phyloP scores from a whole-genome alignment of 768 basidiomycete genomes.

The Rhodotorula babjevae region DNA sequence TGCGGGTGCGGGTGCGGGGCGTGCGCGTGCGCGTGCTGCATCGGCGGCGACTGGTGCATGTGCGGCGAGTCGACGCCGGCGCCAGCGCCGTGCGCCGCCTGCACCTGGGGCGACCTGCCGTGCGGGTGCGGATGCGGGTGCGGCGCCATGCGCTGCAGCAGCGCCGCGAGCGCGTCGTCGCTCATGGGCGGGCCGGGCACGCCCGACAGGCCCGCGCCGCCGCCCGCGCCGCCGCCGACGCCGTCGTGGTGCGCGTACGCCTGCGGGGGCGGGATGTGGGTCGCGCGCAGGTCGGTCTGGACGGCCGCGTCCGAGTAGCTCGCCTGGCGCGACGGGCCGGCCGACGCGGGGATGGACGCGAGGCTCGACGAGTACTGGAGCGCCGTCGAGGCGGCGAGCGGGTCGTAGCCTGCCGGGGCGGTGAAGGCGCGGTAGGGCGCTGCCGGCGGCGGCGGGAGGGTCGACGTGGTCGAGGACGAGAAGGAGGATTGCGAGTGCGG shows the following conservation, averaged over 20 bases:
- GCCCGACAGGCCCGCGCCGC: not conserved
- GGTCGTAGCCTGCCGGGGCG: not conserved
- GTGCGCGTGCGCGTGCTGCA: no score
- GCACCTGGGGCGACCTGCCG: no score
- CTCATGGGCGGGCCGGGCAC: not conserved
- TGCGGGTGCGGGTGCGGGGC: not conserved
- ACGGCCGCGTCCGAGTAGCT: not conserved
- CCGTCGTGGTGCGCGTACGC: no score
- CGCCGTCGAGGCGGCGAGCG: not conserved
- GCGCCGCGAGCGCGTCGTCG: slow-evolving; percentile 1
- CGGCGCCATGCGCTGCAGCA: not conserved
- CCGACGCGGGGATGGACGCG: no score
- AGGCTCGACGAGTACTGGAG: no score
- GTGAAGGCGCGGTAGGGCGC: not conserved
- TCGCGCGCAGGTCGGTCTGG: not conserved
- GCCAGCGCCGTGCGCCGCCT: no score
- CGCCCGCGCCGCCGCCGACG: not conserved
- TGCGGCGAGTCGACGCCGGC: no score
- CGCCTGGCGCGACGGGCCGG: not conserved
- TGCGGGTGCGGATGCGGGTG: not conserved
- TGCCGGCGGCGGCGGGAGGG: not conserved
- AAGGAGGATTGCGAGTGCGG: not conserved
- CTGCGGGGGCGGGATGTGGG: not conserved
- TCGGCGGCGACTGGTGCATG: not conserved
- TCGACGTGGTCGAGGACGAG: not conserved